phyloP scores from a whole-genome alignment of 805 yeast genomes.

The Scheffersomyces coipomensis region DNA sequence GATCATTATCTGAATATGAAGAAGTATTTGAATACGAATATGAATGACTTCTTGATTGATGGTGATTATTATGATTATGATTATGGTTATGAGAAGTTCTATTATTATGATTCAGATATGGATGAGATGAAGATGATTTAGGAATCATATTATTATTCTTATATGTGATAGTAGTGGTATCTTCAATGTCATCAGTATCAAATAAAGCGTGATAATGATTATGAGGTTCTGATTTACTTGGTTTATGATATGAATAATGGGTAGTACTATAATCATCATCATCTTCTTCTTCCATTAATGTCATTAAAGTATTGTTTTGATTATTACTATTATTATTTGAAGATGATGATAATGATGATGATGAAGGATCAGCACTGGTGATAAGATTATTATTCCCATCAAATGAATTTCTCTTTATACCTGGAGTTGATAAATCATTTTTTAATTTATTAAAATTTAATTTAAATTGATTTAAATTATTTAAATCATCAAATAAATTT shows the following conservation, averaged over 20 bases:
- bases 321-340: neutral
- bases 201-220: slow-evolving; percentile 1
- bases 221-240: neutral
- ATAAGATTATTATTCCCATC: too few relatives aligned
- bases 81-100: too few relatives aligned
- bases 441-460: slow-evolving; percentile 39
- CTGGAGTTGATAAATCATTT: slow-evolving; percentile 42
- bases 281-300: slow-evolving; percentile 1
- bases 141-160: too few relatives aligned
- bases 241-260: neutral
- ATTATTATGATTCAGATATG: too few relatives aligned
- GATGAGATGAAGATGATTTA: too few relatives aligned
- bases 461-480: slow-evolving; percentile 37
- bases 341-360: slow-evolving; percentile 5
- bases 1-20: too few relatives aligned
- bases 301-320: slow-evolving; percentile 1
- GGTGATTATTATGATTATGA: too few relatives aligned
- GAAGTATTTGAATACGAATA: too few relatives aligned
- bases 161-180: too few relatives aligned
- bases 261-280: neutral
- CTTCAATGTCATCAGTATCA: neutral
- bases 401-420: slow-evolving; percentile 17
- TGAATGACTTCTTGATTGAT: too few relatives aligned
- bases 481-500: slow-evolving; percentile 27
- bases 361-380: too few relatives aligned